Percentiles rank a stretch among this genome's conserved stretches.
These are phyloP conservation scores for Nothophytophthora sp. DNA, from an alignment of 352 stramenopile species.

Conservation along the genomic window DNA sequence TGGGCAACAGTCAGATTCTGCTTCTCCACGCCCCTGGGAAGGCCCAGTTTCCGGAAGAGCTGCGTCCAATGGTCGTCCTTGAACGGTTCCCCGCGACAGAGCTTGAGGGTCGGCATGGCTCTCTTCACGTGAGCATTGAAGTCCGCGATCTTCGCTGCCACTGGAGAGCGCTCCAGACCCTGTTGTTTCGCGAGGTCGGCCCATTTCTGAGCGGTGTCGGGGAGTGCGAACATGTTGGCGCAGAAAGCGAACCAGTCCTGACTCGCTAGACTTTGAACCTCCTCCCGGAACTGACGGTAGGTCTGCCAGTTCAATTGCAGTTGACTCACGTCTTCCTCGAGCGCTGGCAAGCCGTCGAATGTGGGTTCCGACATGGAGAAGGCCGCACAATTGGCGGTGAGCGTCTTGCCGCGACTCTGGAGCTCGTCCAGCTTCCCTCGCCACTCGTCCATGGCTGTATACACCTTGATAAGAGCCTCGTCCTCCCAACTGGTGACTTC, in stretches of 20 bases:
- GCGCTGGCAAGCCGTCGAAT: constrained; percentile 79
- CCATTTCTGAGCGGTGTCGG: constrained; percentile 93
- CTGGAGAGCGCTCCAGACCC: constrained; percentile 51
- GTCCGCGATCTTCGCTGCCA: constrained; percentile 78
- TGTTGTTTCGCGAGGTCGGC: constrained; percentile 80
- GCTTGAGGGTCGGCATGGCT: constrained; percentile 92
- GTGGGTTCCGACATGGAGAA: constrained; percentile 87
- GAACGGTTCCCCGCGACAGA: constrained; percentile 94
- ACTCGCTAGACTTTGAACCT: constrained; percentile 61
- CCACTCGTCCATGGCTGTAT: constrained; percentile 86
- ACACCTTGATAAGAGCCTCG: constrained; percentile 71
- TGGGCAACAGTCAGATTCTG: constrained; percentile 91
- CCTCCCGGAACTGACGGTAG: constrained; percentile 86
- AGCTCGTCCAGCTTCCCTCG: constrained; percentile 79
- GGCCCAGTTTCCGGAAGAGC: constrained; percentile 91
- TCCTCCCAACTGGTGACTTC: constrained; percentile 84
- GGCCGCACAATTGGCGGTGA: constrained; percentile 82
- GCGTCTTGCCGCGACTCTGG: constrained; percentile 46
- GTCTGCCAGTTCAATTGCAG: constrained; percentile 83
- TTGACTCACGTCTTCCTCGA: constrained; percentile 78
- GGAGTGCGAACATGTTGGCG: constrained; percentile 91
- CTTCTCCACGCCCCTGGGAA: constrained; percentile 84
- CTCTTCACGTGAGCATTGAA: constrained; percentile 87
- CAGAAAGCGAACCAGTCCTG: constrained; percentile 96
- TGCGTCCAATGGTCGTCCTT: constrained; percentile 97